Evolutionary conservation across 2,329 filamentous ascomycete genomes (phyloP).

Genomic region (Exophiala mesophila): DNA sequence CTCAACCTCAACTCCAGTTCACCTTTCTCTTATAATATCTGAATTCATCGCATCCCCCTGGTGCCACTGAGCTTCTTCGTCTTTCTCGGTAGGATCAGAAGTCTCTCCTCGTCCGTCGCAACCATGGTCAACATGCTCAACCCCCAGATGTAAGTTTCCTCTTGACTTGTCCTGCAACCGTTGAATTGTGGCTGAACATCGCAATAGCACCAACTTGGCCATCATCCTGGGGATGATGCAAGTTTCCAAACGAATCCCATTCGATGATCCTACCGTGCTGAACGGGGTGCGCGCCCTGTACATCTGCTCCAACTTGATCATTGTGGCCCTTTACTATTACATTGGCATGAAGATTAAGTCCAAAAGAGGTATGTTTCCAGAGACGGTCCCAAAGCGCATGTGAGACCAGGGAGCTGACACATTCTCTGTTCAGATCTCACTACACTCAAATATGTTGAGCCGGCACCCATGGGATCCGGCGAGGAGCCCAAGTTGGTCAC

Average conservation of each 20-base stretch:
- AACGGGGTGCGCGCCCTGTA: conserved; percentile 61
- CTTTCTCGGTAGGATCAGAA: too few relatives aligned
- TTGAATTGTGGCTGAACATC: too few relatives aligned
- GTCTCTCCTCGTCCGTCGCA: too few relatives aligned
- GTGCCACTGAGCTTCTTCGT: too few relatives aligned
- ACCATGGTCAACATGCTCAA: conserved; percentile 3
- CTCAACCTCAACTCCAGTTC: too few relatives aligned
- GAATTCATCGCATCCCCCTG: too few relatives aligned
- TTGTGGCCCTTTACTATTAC: conserved; percentile 78
- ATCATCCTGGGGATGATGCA: conserved; percentile 99
- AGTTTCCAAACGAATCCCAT: conserved; percentile 90
- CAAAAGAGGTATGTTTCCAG: conserved; percentile 86
- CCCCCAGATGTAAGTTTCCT: conserved; percentile 18
- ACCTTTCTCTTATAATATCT: too few relatives aligned
- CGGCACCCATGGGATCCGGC: conserved; percentile 82
- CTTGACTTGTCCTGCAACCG: background rate
- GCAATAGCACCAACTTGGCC: conserved; percentile 79
- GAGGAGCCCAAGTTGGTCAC: conserved; percentile 96
- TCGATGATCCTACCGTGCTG: conserved; percentile 75
- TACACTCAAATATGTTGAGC: conserved; percentile 98
- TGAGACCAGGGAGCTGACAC: background rate
- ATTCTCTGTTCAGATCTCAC: conserved; percentile 92
- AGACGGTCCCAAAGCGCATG: too few relatives aligned
- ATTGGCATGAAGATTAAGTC: conserved; percentile 81
- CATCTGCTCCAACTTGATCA: conserved; percentile 72